phyloP scores from a whole-genome alignment of 2,329 filamentous ascomycete species.

The Aspergillus awamori region DNA sequence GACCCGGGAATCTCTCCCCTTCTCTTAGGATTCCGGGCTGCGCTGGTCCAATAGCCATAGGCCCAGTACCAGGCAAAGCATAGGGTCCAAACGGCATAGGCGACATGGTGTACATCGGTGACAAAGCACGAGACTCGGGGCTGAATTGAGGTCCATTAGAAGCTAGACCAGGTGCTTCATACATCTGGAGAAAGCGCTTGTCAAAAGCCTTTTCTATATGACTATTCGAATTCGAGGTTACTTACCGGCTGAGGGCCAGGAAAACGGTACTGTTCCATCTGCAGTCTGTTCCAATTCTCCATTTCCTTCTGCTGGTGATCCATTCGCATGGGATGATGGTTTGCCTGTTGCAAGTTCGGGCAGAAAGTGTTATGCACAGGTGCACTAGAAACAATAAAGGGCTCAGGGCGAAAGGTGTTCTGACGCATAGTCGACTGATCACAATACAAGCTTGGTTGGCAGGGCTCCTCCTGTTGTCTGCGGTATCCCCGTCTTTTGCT shows the following conservation, averaged over 20 bases:
- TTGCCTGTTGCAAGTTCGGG: neutral
- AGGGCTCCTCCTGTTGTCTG: neutral
- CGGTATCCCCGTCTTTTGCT: neutral
- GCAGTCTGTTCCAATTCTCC: conserved; percentile 11
- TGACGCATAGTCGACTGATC: neutral
- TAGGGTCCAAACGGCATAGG: no score
- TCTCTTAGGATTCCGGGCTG: neutral
- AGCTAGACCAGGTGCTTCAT: neutral
- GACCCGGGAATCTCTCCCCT: neutral
- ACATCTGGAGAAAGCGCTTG: neutral
- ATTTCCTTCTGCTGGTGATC: neutral
- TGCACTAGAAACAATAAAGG: neutral
- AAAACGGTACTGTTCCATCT: conserved; percentile 19
- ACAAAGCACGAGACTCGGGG: neutral
- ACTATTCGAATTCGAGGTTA: neutral
- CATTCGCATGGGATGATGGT: neutral
- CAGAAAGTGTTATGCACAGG: neutral
- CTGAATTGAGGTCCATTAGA: neutral
- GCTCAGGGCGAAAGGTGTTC: neutral
- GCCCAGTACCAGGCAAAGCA: no score
- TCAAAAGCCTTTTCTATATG: neutral
- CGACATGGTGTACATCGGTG: no score
- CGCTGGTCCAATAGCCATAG: no score
- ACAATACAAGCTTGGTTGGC: neutral
- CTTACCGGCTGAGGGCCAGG: conserved; percentile 12